phyloP scores from a whole-genome alignment of 257 asterid species.

The Mentha longifolia region DNA sequence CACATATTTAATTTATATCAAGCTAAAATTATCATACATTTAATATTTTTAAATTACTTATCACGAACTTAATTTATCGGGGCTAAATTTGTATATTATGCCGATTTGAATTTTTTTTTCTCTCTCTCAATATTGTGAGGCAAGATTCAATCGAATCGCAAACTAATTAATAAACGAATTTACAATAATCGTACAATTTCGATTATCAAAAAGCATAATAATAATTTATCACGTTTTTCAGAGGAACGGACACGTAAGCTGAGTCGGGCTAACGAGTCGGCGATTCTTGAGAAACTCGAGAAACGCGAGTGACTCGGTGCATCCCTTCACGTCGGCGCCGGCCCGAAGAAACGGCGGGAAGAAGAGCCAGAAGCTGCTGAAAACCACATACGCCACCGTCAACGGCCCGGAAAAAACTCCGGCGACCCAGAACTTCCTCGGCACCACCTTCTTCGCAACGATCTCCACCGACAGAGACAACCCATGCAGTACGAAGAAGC shows the following conservation, averaged over 20 bases:
- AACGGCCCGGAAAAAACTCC: conserved; percentile 42
- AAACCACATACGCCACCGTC: conserved; percentile 45
- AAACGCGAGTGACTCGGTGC: conserved; percentile 62
- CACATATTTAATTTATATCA: no score
- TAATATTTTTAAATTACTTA: no score
- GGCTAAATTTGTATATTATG: no score
- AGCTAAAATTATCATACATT: no score
- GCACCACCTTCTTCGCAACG: conserved; percentile 35
- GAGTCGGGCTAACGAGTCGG: conserved; percentile 45
- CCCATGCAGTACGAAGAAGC: conserved; percentile 57
- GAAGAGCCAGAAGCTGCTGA: conserved; percentile 55
- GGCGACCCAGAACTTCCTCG: conserved; percentile 29
- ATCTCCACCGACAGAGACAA: conserved; percentile 41
- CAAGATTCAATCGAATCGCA: no score
- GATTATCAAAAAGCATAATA: no score
- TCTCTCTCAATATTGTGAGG: no score
- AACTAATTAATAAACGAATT: no score
- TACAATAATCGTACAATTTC: no score
- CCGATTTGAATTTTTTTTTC: no score
- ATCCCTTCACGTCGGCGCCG: conserved; percentile 47
- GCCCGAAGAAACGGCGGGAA: conserved; percentile 57
- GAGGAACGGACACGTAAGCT: conserved; percentile 47
- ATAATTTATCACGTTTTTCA: no score
- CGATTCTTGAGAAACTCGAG: conserved; percentile 48
- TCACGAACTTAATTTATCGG: no score